Percentiles rank a stretch among this genome's conserved stretches.
phyloP scores from a whole-genome alignment of 2,329 filamentous ascomycete species.

The Colletotrichum sp. region DNA sequence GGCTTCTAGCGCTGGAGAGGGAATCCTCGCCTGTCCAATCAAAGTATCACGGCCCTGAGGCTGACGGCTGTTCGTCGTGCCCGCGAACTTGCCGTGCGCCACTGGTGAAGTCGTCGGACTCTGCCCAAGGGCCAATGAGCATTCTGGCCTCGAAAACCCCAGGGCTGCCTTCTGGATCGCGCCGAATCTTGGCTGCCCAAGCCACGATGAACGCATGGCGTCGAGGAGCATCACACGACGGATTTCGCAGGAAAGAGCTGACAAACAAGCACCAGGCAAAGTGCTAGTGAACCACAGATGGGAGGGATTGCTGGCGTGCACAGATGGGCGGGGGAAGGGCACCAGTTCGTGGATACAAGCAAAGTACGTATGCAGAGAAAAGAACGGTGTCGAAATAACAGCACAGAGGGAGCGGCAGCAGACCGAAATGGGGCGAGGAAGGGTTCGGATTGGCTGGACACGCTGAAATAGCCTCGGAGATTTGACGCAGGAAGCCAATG shows the following conservation, averaged over 20 bases:
- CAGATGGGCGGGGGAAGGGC: not conserved
- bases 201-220: not conserved
- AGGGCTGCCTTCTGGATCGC: not conserved
- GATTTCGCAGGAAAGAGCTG: not conserved
- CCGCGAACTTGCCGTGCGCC: not conserved
- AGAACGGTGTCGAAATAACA: not conserved
- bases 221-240: not conserved
- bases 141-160: not conserved
- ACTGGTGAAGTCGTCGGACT: not conserved
- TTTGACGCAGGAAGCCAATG: slow-evolving; percentile 16
- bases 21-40: not conserved
- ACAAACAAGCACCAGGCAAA: not conserved
- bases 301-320: not conserved
- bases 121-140: not conserved
- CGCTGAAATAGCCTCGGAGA: not conserved
- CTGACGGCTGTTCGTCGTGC: not conserved
- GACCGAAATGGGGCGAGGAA: not conserved
- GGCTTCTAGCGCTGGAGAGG: slow-evolving; percentile 9
- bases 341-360: not conserved
- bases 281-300: not conserved
- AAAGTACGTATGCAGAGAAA: not conserved
- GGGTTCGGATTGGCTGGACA: not conserved
- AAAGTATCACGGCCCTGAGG: not conserved
- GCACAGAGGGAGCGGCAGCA: not conserved
- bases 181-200: not conserved